Evolutionary conservation across 768 basidiomycete genomes (phyloP).

Genomic region (Amanita muscaria): DNA sequence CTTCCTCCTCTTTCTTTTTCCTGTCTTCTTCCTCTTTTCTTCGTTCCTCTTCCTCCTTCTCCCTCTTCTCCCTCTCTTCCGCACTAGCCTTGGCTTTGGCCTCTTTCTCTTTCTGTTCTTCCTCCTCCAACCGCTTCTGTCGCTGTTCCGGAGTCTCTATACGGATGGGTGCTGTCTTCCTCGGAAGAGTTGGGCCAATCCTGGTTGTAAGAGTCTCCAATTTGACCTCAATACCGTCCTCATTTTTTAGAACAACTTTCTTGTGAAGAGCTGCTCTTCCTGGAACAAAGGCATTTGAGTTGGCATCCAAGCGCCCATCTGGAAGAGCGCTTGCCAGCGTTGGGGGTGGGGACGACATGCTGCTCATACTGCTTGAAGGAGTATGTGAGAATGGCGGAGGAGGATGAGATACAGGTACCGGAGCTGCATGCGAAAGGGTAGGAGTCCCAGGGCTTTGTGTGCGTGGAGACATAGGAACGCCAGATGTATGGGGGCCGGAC

Average conservation of each 20-base stretch:
- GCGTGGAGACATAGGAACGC: conserved; percentile 64
- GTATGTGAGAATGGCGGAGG: conserved; percentile 41
- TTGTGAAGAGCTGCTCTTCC: conserved; percentile 27
- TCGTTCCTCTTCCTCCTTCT: conserved; percentile 18
- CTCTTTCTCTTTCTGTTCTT: conserved; percentile 25
- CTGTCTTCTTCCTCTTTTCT: conserved; percentile 24
- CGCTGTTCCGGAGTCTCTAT: conserved; percentile 52
- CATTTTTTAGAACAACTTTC: conserved; percentile 49
- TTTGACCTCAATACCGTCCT: conserved; percentile 57
- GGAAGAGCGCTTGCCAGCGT: conserved; percentile 50
- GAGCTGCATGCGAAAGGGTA: conserved; percentile 52
- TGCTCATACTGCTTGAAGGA: conserved; percentile 34
- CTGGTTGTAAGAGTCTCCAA: conserved; percentile 43
- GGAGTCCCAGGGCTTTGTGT: conserved; percentile 60
- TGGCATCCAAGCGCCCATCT: conserved; percentile 50
- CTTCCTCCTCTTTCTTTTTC: conserved; percentile 29
- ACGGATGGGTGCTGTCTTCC: conserved; percentile 38
- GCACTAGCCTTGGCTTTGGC: conserved; percentile 15
- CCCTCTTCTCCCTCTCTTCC: conserved; percentile 9
- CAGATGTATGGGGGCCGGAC: conserved; percentile 35
- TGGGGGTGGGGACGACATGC: conserved; percentile 56
- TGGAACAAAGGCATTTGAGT: conserved; percentile 63
- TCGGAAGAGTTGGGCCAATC: conserved; percentile 28
- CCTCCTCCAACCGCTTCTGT: conserved; percentile 26
- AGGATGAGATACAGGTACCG: conserved; percentile 33